Conservation (phyloP, 176 grass and related monocot genomes). For the Coix lacrymajobi region DNA sequence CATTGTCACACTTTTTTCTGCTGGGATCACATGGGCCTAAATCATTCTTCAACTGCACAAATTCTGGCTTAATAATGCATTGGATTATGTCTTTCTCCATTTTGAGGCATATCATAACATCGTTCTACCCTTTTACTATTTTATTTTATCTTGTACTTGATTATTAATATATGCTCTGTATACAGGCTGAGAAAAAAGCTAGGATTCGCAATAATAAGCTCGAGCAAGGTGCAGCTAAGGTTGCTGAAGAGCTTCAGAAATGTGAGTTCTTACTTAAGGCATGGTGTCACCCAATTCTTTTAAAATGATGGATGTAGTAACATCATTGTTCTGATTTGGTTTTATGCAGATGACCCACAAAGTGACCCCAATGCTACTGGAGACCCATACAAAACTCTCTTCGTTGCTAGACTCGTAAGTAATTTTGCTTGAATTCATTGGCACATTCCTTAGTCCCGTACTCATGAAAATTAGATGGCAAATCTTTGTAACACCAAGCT, state of each 20-base stretch:
- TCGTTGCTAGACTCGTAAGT: constrained; percentile 79
- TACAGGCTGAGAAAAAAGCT: constrained; percentile 71
- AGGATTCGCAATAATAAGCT: constrained; percentile 58
- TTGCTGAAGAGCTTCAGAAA: constrained; percentile 65
- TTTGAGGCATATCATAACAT: background rate
- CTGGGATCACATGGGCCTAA: background rate
- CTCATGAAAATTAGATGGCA: background rate
- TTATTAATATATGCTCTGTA: constrained; percentile 8
- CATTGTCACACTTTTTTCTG: background rate
- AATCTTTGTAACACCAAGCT: constrained; percentile 9
- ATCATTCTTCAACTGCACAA: background rate
- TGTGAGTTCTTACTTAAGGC: constrained; percentile 41
- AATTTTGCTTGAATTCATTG: background rate
- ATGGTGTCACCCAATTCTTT: background rate
- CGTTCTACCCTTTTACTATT: background rate
- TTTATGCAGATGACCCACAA: constrained; percentile 67
- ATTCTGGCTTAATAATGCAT: background rate
- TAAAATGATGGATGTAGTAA: background rate
- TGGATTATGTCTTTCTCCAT: background rate
- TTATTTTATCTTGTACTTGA: background rate
- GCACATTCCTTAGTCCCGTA: background rate
- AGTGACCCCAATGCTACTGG: constrained; percentile 78
- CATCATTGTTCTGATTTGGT: background rate
- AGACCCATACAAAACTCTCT: constrained; percentile 87
- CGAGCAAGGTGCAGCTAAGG: constrained; percentile 76